Evolutionary conservation across 2,329 filamentous ascomycete genomes (phyloP), one percentile per base, ranked within the genome.

Genomic region (Cyphellophora europaea): DNA sequence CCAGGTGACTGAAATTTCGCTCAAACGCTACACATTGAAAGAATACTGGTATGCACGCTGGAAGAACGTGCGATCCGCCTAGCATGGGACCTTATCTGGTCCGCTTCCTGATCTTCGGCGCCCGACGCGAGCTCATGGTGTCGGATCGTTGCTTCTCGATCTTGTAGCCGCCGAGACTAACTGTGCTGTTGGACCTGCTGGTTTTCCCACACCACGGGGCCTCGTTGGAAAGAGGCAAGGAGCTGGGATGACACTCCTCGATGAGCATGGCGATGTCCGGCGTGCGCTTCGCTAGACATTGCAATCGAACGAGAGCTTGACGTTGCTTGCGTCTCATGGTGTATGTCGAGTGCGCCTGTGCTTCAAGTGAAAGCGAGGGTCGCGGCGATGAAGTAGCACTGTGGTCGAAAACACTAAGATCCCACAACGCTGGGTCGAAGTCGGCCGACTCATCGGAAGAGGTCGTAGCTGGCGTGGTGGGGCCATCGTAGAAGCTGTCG

Each of bases 221-320:
- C 12, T 42, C 45, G 19, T 32, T 40, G 18, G 40, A 37, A 11
- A 42, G 32, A 8, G 47, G 47, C 12, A 50, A 27, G 11, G 48
- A 50, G 33, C 45, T 48, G 11, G 48, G 48, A 21, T 50, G 48
- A 33, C 47, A 48, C 23, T 50, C 48, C 37, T 50, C 48, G 32
- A 50, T 44, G 11, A 50, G 42, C 48, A 50, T 50, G 13, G 48
- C 48, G 8, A 50, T 33, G 35, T 50, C 45, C 8, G 48, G 47
- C 17, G 47, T 38, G 6, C 45, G 35, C 11, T 43, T 37, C 3
- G 44, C 47, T 2, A 50, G 25, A 33, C 48, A 50, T 41, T 50
- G 48, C 32, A 50, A 33, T 23, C 48, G 39, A 10, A 49, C 37
- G 11, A 53, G 35, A 21, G 44, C 45, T 40, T 50, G 36, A 15